Percentiles rank a stretch among this genome's conserved stretches.
Conservation (phyloP, 1,284 basidiomycete genomes). For the Veloboletus limbatus region DNA sequence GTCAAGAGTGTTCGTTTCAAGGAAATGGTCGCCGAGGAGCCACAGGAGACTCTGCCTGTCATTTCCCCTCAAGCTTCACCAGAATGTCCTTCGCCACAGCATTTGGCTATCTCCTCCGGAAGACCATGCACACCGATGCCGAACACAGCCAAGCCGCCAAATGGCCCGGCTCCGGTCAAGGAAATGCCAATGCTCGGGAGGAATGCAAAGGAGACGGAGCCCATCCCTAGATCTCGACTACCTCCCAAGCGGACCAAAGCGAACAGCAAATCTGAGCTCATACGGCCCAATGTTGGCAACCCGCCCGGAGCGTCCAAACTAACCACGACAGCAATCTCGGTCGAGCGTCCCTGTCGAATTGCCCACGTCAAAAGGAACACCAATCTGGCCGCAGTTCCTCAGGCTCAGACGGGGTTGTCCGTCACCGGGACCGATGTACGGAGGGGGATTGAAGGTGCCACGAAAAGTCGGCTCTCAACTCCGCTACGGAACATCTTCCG, state of each 20-base stretch:
- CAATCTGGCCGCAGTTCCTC: not conserved
- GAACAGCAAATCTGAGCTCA: slow-evolving; percentile 7
- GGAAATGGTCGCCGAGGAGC: slow-evolving; percentile 14
- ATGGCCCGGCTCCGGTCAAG: not conserved
- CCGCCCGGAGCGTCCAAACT: slow-evolving; percentile 5
- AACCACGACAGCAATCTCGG: not conserved
- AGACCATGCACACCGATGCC: slow-evolving; percentile 15
- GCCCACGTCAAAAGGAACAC: slow-evolving; percentile 17
- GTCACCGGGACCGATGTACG: slow-evolving; percentile 26
- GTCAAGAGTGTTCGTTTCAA: slow-evolving; percentile 33
- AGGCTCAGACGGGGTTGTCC: slow-evolving; percentile 16
- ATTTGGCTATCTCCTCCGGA: slow-evolving; percentile 9
- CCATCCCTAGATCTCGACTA: slow-evolving; percentile 11
- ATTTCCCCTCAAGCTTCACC: not conserved
- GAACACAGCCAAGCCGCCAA: slow-evolving; percentile 1
- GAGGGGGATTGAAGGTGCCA: slow-evolving; percentile 24
- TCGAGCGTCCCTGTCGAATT: slow-evolving; percentile 20
- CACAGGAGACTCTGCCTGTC: not conserved
- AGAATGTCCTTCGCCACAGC: slow-evolving; percentile 17
- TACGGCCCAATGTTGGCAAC: not conserved
- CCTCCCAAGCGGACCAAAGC: slow-evolving; percentile 17
- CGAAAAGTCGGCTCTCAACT: slow-evolving; percentile 44
- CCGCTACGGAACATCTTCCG: slow-evolving; percentile 49
- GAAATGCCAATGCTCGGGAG: not conserved
- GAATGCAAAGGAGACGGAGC: slow-evolving; percentile 10